Evolutionary conservation across 1,284 basidiomycete genomes (phyloP), one percentile per base, ranked within the genome.

Genomic region (Ustilago crameri): DNA sequence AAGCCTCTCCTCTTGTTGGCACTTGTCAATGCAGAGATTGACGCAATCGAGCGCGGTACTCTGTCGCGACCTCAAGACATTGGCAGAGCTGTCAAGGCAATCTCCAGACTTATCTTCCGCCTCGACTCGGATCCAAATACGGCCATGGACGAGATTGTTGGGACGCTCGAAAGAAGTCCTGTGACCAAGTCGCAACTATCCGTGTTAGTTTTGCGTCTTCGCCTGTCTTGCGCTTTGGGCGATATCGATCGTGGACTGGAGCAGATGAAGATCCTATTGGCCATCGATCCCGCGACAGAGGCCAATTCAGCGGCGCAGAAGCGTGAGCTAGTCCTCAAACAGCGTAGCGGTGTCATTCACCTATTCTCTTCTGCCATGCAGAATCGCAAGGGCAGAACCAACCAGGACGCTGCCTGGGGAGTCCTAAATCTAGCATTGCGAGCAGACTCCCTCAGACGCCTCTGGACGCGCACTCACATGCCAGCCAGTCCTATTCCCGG

Each of bases 301-400:
- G 7, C 40, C 0, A 15, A 45, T 2, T 9, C 50, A 22, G 15
- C 24, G 14, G 26, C 5, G 20, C 27, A 35, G 7, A 20, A 15
- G 2, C 24, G 43, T 8, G 56, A 72, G 9, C 34, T 59, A 20
- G 40, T 61, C 20, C 44, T 60, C 23, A 66, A 57, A 27, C 63
- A 67, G 40, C 64, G 69, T 15, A 51, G 64, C 27, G 20, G 40
- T 9, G 51, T 67, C 22, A 48, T 72, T 18, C 12, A 15, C 8
- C 46, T 72, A 10, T 64, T 72, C 23, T 72, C 69, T 2, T 37
- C 54, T 1, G 49, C 50, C 9, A 46, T 64, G 30, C 46, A 43
- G 9, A 44, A 41, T 9, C 59, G 69, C 1, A 18, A 32, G 3
- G 9, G 8, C 17, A 37, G 22, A 10, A 9, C 17, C 4, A 30